Evolutionary conservation across 2,329 filamentous ascomycete genomes (phyloP).

Genomic region (Penicillium sp.): DNA sequence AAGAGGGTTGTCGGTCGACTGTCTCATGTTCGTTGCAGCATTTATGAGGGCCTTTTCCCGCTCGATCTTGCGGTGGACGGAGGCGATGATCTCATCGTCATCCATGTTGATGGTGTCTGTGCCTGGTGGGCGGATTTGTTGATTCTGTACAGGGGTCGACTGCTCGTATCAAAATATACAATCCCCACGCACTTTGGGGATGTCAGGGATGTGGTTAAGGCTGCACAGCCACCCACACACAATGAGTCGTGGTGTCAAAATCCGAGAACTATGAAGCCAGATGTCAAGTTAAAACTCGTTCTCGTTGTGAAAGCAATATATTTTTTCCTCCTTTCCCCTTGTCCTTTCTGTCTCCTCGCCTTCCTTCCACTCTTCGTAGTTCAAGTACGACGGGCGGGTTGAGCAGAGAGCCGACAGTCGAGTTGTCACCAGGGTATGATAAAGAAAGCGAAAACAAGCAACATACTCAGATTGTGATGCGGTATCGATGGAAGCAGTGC

Average conservation of each 20-base stretch:
- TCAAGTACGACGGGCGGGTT: neutral
- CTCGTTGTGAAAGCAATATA: neutral
- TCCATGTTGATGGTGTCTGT: conserved; percentile 46
- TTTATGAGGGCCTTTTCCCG: conserved; percentile 93
- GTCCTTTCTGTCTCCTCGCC: neutral
- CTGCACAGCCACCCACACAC: conserved; percentile 19
- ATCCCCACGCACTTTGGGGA: neutral
- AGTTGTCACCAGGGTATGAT: conserved; percentile 18
- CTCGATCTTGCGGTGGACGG: conserved; percentile 96
- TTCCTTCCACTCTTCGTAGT: neutral
- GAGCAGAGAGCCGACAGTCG: conserved; percentile 13
- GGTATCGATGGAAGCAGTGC: conserved; percentile 10
- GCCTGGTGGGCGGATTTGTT: neutral
- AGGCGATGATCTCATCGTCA: conserved; percentile 63
- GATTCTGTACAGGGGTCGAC: neutral
- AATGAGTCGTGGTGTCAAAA: conserved; percentile 16
- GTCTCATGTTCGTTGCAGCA: conserved; percentile 90
- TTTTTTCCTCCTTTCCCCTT: neutral
- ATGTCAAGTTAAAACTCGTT: conserved; percentile 14
- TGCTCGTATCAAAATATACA: neutral
- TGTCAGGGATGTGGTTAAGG: neutral
- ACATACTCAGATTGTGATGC: conserved; percentile 9
- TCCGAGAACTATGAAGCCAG: conserved; percentile 15
- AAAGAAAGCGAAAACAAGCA: conserved; percentile 10
- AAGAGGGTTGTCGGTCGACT: conserved; percentile 88